Conservation (phyloP, 305 asterid species). For the Rubia occidens region DNA sequence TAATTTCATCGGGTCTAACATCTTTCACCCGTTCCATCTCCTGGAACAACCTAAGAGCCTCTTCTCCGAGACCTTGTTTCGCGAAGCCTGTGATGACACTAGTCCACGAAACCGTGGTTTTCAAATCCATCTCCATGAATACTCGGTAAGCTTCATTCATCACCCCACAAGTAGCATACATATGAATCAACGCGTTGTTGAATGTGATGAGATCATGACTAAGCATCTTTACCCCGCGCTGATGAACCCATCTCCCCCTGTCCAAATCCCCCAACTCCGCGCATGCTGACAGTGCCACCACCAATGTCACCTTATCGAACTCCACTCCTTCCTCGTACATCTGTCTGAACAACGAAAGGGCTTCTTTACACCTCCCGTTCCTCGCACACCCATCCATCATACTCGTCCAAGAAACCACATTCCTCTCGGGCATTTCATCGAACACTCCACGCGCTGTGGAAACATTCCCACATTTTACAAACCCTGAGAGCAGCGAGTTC, state of each 20-base stretch:
- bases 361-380: conserved; percentile 51
- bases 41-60: conserved; percentile 48
- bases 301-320: conserved; percentile 63
- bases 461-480: conserved; percentile 36
- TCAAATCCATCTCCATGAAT: conserved; percentile 40
- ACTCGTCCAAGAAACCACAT: conserved; percentile 71
- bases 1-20: conserved; percentile 47
- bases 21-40: conserved; percentile 43
- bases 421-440: conserved; percentile 50
- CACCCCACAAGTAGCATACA: conserved; percentile 82
- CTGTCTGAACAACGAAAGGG: conserved; percentile 36
- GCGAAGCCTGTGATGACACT: conserved; percentile 69
- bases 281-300: conserved; percentile 58
- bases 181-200: conserved; percentile 60
- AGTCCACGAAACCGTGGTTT: conserved; percentile 63
- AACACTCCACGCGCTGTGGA: conserved; percentile 39
- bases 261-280: conserved; percentile 61
- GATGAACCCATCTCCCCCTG: conserved; percentile 62
- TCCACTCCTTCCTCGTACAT: conserved; percentile 40
- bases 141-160: conserved; percentile 46
- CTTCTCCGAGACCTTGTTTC: conserved; percentile 57
- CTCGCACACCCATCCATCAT: conserved; percentile 56
- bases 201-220: conserved; percentile 27
- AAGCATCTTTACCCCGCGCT: conserved; percentile 28
- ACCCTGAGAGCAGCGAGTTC: conserved; percentile 65